Base-by-base conservation (phyloP, 495 filamentous ascomycete genomes). In the Aspergillus ellipticus region DNA sequence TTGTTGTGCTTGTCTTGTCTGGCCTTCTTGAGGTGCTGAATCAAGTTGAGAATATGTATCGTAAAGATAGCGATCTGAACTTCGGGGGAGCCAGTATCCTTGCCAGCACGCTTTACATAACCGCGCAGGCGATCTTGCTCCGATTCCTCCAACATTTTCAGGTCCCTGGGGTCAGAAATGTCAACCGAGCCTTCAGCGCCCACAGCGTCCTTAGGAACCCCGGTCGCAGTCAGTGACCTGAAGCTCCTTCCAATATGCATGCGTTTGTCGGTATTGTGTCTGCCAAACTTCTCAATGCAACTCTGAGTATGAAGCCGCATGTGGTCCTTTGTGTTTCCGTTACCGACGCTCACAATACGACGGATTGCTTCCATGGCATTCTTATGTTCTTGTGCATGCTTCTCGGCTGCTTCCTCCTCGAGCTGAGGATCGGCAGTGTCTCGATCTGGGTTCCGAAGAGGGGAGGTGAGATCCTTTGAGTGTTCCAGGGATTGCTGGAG, bases 31-130 rank as follows among this genome's bases (percentile, higher is more conserved):
- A 80, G 65, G 49, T 81, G 77, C 56, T 85, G 75, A 29, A 87
- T 84, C 48, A 97, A 70, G 42, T 89, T 87, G 51, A 89, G 73
- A 63, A 99, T 99, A 78, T 97, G 97, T 46, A 89, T 82, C 8
- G 94, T 99, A 67, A 99, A 72, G 60, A 99, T 94, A n/a, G 91
- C 92, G 59, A 92, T 90, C 77, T 99, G 94, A 43, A 99, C 94
- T 72, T 99, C 94, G 17, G 88, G 86, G 52, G 88, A 93, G 3
- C 94, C 94, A 9, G 92, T 97, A 69, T 99, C 94, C 0, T 85
- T 87, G 0, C 94, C 94, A 11, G 87, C 86, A 6, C 94, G 86
- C n/a, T n/a, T n/a, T n/a, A n/a, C n/a, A n/a, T n/a, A n/a, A n/a
- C n/a, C n/a, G n/a, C n/a, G n/a, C n/a, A n/a, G 16, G 84, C 82